These are phyloP conservation scores for Moricandia arvensis DNA, from an alignment of 345 rosid species.

Conservation along the genomic window DNA sequence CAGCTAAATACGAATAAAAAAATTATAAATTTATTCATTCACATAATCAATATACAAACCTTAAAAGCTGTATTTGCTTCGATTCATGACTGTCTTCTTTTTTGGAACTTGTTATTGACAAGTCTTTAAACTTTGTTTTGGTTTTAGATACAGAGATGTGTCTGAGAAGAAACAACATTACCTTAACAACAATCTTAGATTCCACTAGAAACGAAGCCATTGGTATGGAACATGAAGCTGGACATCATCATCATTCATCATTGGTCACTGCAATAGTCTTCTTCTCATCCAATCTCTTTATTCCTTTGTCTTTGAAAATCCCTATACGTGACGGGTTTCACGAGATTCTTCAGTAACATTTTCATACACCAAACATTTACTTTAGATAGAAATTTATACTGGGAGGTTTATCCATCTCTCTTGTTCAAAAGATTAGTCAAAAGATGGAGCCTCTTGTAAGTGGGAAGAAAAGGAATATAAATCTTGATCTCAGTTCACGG, in stretches of 20 bases:
- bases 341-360: conserved; percentile 53
- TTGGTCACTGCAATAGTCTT: conserved; percentile 50
- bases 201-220: conserved; percentile 34
- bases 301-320: conserved; percentile 81
- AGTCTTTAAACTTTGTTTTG: conserved; percentile 1
- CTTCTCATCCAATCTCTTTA: conserved; percentile 64
- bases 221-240: conserved; percentile 77
- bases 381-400: conserved; percentile 33
- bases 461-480: conserved; percentile 49
- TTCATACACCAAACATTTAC: conserved; percentile 26
- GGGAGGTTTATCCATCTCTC: conserved; percentile 31
- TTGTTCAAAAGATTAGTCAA: not conserved
- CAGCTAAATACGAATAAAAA: no score
- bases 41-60: no score
- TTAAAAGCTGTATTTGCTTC: no score
- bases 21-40: no score
- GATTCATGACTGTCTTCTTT: no score
- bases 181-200: conserved; percentile 28
- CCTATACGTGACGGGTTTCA: conserved; percentile 82
- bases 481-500: conserved; percentile 37
- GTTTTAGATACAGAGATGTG: conserved; percentile 57
- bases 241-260: conserved; percentile 52
- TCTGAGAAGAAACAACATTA: conserved; percentile 41
- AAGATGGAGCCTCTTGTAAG: conserved; percentile 51
- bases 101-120: not conserved